Evolutionary conservation across 2,329 filamentous ascomycete species (phyloP), one percentile per base, ranked within the genome.

Genomic region (Epichloe sylvatica): DNA sequence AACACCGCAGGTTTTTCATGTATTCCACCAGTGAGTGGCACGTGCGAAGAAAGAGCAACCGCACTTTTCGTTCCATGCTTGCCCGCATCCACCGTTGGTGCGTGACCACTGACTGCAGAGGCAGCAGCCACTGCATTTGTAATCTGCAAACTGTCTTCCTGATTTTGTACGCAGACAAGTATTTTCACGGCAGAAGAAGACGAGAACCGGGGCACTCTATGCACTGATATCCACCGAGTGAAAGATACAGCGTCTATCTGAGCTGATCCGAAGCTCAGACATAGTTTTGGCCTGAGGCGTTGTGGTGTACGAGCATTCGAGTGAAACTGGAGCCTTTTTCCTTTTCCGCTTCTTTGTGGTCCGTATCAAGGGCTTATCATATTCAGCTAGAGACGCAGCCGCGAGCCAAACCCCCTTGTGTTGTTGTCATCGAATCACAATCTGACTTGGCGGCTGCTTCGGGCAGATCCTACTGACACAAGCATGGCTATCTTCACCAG

Each of bases 401-500:
- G 6, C 12, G 15, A 23, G 37, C 37, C 23, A 19, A 35, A 19
- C 21, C 21, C 21, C 21, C 37, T 47, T 33, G 17, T 42, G 44
- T 36, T 33, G 37, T 36, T 41, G n/a, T 15, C 5, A n/a, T 36
- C 37, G 30, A 47, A 25, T 25, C 33, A 25, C 21, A 25, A 21
- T 37, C 11, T 21, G 34, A 13, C 21, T 34, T 36, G 13, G 45
- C 17, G 17, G 30, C 38, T 36, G 49, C 34, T 38, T 36, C 36
- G 43, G 17, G n/a, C 40, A 43, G 38, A 43, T 43, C 17, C 15
- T 2, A 33, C 7, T 25, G 12, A 40, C 35, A 21, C 12, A 36
- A 61, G 56, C 35, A 76, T 77, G 74, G 62, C 64, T 30, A 56
- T 62, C 47, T 43, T 34, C 15, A 64, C 68, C 33, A 62, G 68